phyloP scores from a whole-genome alignment of 2,329 filamentous ascomycete genomes.

The Aspergillus ochraceoroseus region DNA sequence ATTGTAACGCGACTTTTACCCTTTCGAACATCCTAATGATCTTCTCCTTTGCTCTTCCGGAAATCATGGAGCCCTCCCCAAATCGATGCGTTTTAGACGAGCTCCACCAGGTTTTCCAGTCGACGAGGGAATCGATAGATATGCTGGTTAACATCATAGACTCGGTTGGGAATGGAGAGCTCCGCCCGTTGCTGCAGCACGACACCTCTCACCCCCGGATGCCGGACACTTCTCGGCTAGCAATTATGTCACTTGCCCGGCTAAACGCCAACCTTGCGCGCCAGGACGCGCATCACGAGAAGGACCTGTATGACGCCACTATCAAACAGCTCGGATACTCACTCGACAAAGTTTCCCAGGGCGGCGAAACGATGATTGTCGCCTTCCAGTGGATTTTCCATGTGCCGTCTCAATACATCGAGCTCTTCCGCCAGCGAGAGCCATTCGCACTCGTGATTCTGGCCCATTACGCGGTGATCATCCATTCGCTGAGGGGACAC shows the following conservation, averaged over 20 bases:
- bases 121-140: conserved; percentile 30
- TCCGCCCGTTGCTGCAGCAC: conserved; percentile 27
- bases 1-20: conserved; percentile 37
- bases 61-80: conserved; percentile 12
- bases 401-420: conserved; percentile 56
- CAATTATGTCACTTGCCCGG: conserved; percentile 26
- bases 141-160: conserved; percentile 24
- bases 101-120: conserved; percentile 28
- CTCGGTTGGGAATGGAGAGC: conserved; percentile 25
- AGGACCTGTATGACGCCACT: conserved; percentile 24
- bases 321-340: conserved; percentile 27
- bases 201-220: conserved; percentile 26
- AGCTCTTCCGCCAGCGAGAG: conserved; percentile 35
- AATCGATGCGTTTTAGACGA: conserved; percentile 26
- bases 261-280: conserved; percentile 24
- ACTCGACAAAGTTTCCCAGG: conserved; percentile 29
- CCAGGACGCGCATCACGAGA: conserved; percentile 26
- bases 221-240: conserved; percentile 34
- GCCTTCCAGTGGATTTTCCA: conserved; percentile 58
- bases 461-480: conserved; percentile 43
- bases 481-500: conserved; percentile 57
- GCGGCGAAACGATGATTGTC: conserved; percentile 29
- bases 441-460: conserved; percentile 44
- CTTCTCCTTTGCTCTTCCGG: conserved; percentile 34
- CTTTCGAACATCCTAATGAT: conserved; percentile 33